Percentiles rank a stretch among this genome's conserved stretches.
Conservation (phyloP, 148 eudicot genomes). For the Fagopyrum esculentum region DNA sequence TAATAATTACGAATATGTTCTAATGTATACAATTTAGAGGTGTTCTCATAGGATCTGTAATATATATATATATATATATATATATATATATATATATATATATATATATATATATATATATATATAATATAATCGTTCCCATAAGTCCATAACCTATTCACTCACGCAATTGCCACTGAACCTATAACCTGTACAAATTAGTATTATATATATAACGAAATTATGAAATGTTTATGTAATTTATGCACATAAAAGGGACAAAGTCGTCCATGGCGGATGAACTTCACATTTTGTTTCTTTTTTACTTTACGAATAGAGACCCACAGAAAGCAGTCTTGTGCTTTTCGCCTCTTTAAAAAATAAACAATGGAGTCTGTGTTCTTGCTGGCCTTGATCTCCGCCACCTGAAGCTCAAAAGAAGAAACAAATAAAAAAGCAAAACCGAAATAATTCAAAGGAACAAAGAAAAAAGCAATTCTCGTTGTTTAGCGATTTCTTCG, state of each 20-base stretch:
- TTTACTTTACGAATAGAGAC: neutral
- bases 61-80: too few relatives aligned
- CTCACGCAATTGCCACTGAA: too few relatives aligned
- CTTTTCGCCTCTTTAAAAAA: neutral
- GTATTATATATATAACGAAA: too few relatives aligned
- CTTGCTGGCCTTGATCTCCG: slow-evolving; percentile 28
- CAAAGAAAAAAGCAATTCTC: slow-evolving; percentile 6
- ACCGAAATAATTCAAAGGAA: neutral
- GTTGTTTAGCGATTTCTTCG: slow-evolving; percentile 15
- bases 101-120: too few relatives aligned
- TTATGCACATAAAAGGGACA: neutral
- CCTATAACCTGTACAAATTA: too few relatives aligned
- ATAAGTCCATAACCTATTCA: too few relatives aligned
- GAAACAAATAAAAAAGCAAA: neutral
- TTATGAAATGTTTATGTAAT: neutral
- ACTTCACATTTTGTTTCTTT: neutral
- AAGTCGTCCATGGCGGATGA: neutral
- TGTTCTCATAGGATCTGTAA: too few relatives aligned
- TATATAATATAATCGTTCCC: too few relatives aligned
- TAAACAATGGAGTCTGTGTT: slow-evolving; percentile 12
- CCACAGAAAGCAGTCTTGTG: neutral
- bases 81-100: too few relatives aligned
- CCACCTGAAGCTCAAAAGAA: slow-evolving; percentile 21
- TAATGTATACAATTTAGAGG: too few relatives aligned
- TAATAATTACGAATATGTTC: too few relatives aligned